A percentile compares a stretch with the other conserved stretches of the same genome.
Evolutionary conservation across 2,329 filamentous ascomycete genomes (phyloP).

Genomic region (Pleomassaria siparia): DNA sequence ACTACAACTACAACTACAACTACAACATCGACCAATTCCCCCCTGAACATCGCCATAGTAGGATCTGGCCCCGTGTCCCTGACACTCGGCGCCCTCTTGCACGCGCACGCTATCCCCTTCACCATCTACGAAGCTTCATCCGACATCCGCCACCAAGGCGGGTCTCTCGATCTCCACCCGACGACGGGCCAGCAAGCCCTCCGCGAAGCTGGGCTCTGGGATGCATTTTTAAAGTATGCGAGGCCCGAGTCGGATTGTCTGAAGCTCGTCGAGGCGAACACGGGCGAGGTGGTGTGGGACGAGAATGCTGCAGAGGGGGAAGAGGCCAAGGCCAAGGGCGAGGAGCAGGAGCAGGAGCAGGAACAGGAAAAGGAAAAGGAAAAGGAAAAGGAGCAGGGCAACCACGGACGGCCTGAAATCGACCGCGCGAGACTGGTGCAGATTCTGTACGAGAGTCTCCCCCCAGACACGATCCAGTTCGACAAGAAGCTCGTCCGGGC

Average conservation of each 20-base stretch:
- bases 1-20: neutral
- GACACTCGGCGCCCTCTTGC: conserved; percentile 56
- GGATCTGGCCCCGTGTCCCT: conserved; percentile 49
- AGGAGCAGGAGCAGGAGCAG: conserved; percentile 43
- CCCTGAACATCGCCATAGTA: conserved; percentile 37
- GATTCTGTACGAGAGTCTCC: conserved; percentile 48
- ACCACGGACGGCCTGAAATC: conserved; percentile 49
- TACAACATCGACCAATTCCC: neutral
- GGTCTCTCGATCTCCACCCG: conserved; percentile 56
- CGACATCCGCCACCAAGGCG: conserved; percentile 38
- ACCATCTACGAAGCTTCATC: conserved; percentile 50
- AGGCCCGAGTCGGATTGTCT: conserved; percentile 57
- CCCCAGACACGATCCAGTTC: conserved; percentile 41
- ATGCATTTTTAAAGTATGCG: conserved; percentile 53
- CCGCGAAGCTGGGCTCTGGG: conserved; percentile 53
- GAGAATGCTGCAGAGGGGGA: conserved; percentile 26
- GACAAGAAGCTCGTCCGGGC: conserved; percentile 13
- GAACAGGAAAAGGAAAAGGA: conserved; percentile 39
- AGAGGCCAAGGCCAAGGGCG: conserved; percentile 39
- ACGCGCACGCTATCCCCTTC: conserved; percentile 49
- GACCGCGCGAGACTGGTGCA: conserved; percentile 46
- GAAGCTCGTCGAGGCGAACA: conserved; percentile 47
- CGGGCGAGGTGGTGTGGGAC: conserved; percentile 34
- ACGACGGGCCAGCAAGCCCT: conserved; percentile 55
- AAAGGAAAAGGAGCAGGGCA: conserved; percentile 44